Conservation (phyloP, 768 basidiomycete species). For the Megacollybia marginata region DNA sequence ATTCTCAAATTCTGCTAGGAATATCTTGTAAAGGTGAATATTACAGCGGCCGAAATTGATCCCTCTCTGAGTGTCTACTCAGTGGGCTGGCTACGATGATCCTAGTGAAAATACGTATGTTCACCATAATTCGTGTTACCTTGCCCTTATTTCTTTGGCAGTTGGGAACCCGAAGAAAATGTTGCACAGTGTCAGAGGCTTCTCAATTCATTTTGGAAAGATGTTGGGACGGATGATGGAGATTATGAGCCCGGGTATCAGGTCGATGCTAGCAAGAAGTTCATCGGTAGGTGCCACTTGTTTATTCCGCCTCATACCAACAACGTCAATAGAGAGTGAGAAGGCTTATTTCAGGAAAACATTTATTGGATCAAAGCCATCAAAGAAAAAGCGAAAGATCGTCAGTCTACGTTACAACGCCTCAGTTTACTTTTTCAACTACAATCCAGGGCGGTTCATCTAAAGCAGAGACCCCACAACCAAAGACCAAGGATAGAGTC, state of each 20-base stretch:
- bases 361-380: not conserved
- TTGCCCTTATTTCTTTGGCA: slow-evolving; percentile 9
- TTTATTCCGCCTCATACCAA: not conserved
- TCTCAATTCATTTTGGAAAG: slow-evolving; percentile 35
- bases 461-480: not conserved
- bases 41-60: slow-evolving; percentile 6
- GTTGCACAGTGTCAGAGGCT: slow-evolving; percentile 34
- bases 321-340: not conserved
- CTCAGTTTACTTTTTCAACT: not conserved
- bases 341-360: not conserved
- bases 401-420: not conserved
- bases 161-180: slow-evolving; percentile 45
- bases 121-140: not conserved
- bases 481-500: no score
- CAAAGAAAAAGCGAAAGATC: not conserved
- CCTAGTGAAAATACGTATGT: slow-evolving; percentile 32
- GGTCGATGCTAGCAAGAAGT: slow-evolving; percentile 22
- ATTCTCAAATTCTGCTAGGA: slow-evolving; percentile 23
- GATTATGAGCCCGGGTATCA: slow-evolving; percentile 31
- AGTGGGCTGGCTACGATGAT: slow-evolving; percentile 45
- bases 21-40: slow-evolving; percentile 39
- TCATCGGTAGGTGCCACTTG: slow-evolving; percentile 32
- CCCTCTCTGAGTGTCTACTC: not conserved
- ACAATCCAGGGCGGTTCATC: not conserved
- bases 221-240: slow-evolving; percentile 33